A percentile compares a stretch with the other conserved stretches of the same genome.
These are phyloP conservation scores for Aquilaria yunnanensis DNA, from an alignment of 345 rosid genomes.

Conservation along the genomic window DNA sequence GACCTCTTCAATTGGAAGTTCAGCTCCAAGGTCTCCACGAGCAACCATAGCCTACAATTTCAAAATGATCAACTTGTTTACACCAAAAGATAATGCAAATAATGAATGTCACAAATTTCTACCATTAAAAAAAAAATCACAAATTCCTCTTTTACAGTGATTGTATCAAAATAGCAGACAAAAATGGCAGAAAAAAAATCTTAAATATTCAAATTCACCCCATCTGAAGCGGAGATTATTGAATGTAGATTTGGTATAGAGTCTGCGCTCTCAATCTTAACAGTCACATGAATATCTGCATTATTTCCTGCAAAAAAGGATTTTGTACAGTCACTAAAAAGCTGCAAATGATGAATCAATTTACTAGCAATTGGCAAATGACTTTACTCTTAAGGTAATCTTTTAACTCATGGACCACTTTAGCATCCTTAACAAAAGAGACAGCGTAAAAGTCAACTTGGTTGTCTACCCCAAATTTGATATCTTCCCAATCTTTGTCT, in stretches of 20 bases:
- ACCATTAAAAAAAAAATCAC: neutral
- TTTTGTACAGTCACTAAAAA: constrained; percentile 5
- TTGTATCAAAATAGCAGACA: constrained; percentile 1
- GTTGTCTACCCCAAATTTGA: constrained; percentile 95
- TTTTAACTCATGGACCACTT: constrained; percentile 84
- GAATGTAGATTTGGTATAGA: constrained; percentile 91
- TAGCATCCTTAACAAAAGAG: constrained; percentile 94
- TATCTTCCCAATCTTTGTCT: constrained; percentile 99
- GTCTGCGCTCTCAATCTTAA: constrained; percentile 94
- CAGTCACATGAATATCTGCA: constrained; percentile 78
- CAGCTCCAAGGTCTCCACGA: constrained; percentile 99
- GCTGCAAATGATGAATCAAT: constrained; percentile 11
- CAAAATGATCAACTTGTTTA: constrained; percentile 3
- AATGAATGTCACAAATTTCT: neutral
- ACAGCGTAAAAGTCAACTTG: constrained; percentile 96
- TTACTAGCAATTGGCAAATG: constrained; percentile 3
- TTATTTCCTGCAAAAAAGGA: constrained; percentile 50
- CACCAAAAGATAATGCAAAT: constrained; percentile 1
- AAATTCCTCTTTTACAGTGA: neutral
- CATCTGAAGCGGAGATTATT: constrained; percentile 85
- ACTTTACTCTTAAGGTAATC: constrained; percentile 67
- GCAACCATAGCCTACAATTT: constrained; percentile 91
- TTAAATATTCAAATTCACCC: constrained; percentile 50
- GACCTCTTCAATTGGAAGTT: constrained; percentile 97
- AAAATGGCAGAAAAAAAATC: neutral